Evolutionary conservation across 148 eudicot genomes (phyloP), one percentile per base, ranked within the genome.

Genomic region (Rhododendron molle): DNA sequence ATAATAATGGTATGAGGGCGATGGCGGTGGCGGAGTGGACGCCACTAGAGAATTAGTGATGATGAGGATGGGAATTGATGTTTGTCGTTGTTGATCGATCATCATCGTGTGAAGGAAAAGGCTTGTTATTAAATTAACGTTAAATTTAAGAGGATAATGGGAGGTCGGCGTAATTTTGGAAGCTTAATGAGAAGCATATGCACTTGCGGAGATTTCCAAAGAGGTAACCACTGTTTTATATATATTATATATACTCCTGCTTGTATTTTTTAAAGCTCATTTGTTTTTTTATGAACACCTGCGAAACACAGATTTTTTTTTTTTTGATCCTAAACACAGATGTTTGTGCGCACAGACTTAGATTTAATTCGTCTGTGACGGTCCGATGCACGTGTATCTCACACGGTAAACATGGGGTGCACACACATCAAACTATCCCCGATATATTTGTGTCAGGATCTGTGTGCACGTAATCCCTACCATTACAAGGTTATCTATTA

Each of bases 121-220:
- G 0, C 5, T 49, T 13, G 9, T 30, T 71, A 30, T 12, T 28
- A 13, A 28, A 69, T 9, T 62, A 40, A 40, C 44, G 56, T 54
- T 54, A 54, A 18, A 54, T 16, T 52, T 52, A 69, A 12, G 18
- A 30, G 38, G 16, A 13, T 71, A 71, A 86, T 86, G 88, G 88
- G 83, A 60, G 79, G 78, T 34, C 65, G 85, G 88, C 72, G 44
- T 83, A 50, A 38, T 20, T 77, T 86, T 13, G 34, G 23, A 78
- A 49, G 20, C 49, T 1, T 83, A 6, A 67, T 86, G 0, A 43
- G 69, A 4, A 38, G 78, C 26, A 38, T 86, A 30, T 86, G 78
- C 79, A 46, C 30, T 67, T 78, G 88, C 52, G 88, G 88, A 77
- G 69, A 78, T 6, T 86, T n/a, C 21, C 67, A 65, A 86, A 6